Conservation (phyloP, 179 eudicot genomes). For the Patellifolia procumbens region DNA sequence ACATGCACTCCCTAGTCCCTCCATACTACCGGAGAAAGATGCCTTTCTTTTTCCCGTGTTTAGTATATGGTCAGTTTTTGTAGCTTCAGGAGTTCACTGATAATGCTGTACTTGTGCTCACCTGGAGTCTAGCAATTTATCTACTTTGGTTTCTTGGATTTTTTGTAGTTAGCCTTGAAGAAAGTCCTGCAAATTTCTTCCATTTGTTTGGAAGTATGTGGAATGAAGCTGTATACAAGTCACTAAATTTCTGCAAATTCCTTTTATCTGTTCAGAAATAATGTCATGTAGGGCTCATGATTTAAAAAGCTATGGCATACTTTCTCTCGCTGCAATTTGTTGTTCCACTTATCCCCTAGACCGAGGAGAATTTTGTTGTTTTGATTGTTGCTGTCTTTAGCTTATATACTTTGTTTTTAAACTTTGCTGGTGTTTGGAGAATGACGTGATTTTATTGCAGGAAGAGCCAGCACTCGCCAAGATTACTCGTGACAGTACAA, state of each 20-base stretch:
- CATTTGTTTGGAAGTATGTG: background rate
- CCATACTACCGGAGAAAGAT: background rate
- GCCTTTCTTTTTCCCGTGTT: background rate
- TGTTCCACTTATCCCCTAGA: background rate
- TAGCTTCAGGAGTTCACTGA: background rate
- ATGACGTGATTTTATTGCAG: conserved; percentile 39
- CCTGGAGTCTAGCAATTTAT: background rate
- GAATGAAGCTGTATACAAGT: background rate
- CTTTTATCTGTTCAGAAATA: background rate
- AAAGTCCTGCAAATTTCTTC: background rate
- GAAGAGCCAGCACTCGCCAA: conserved; percentile 91
- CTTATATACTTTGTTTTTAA: background rate
- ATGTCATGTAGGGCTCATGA: background rate
- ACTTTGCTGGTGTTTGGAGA: background rate
- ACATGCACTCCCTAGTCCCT: background rate
- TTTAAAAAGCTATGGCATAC: background rate
- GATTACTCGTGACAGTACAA: conserved; percentile 93
- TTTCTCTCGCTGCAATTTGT: background rate
- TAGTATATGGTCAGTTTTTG: background rate
- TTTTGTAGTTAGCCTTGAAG: background rate
- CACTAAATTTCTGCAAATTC: background rate
- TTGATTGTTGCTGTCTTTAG: background rate
- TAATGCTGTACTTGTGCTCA: no score
- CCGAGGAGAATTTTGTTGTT: background rate
- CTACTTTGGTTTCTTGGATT: background rate